Base-by-base conservation (phyloP, 2,329 filamentous ascomycete species). In the Botrytis fragariae region DNA sequence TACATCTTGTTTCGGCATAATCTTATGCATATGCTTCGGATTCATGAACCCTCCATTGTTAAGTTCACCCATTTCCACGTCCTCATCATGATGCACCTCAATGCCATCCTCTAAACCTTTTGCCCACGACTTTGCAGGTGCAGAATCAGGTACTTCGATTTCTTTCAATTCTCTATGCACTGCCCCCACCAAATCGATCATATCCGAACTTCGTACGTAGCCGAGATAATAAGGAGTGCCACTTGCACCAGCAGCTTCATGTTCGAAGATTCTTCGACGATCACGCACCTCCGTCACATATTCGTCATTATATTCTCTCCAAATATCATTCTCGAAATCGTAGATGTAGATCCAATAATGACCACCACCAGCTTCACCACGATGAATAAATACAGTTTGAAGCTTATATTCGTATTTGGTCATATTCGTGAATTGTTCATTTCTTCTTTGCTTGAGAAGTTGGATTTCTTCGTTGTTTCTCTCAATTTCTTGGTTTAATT, bases 271-370 rank as follows among this genome's bases (percentile, higher is more conserved):
- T 68, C 91, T 88, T 25, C 86, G 85, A 12, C 88, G 85, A 78
- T 93, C 87, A 22, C 85, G 84, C 39, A 90, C 87, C 76, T 93
- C 89, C 4, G 89, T 91, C 37, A 99, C 94, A 25, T 87, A 87
- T 71, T 92, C 91, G 79, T 99, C 96, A 81, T 99, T 99, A 85
- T 98, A 99, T 79, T 93, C 94, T 73, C 94, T 91, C 95, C 96
- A 99, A 32, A 95, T 85, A 51, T 90, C 84, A 64, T 89, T 88
- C 76, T 91, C 88, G 81, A 97, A 97, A 83, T 98, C 96, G 57
- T 91, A 93, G 76, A 99, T 87, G 63, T 95, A 98, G 62, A 98
- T 94, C 91, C 94, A 98, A 83, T 98, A 99, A 82, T 99, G 96
- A 0, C 96, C 96, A 63, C 91, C 91, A 62, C 86, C 87, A 59